Evolutionary conservation across 192 early-diverging fungal genomes (phyloP).

Genomic region (Backusella australiensis): DNA sequence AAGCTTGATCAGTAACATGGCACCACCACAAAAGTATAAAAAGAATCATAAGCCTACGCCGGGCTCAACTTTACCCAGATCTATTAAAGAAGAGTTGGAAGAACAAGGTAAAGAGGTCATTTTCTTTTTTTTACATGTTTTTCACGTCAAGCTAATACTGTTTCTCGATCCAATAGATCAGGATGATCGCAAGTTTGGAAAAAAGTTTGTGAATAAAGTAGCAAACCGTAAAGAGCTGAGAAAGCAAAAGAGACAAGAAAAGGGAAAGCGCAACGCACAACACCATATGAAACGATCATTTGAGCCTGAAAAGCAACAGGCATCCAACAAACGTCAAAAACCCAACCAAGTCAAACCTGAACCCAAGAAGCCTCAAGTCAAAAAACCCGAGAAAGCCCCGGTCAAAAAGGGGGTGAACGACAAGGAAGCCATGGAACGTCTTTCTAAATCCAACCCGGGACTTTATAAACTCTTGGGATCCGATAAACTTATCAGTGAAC

Average conservation of each 20-base stretch:
- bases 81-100: constrained; percentile 12
- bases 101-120: neutral
- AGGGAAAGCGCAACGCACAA: constrained; percentile 20
- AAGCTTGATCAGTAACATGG: neutral
- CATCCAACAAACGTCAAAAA: constrained; percentile 1
- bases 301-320: constrained; percentile 4
- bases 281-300: constrained; percentile 27
- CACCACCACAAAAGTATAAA: neutral
- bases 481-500: constrained; percentile 35
- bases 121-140: no score
- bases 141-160: neutral
- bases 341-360: neutral
- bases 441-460: constrained; percentile 44
- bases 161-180: constrained; percentile 26
- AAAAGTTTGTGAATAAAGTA: constrained; percentile 45
- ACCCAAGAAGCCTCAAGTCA: neutral
- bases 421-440: constrained; percentile 36
- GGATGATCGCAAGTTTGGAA: constrained; percentile 48
- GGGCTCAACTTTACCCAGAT: constrained; percentile 7
- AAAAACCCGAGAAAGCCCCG: neutral
- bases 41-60: neutral
- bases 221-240: constrained; percentile 43
- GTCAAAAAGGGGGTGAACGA: constrained; percentile 9
- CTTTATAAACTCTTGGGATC: constrained; percentile 47
- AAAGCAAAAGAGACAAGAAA: constrained; percentile 50